Conservation (phyloP, 2,329 filamentous ascomycete genomes). For the Botrytis byssoidea region DNA sequence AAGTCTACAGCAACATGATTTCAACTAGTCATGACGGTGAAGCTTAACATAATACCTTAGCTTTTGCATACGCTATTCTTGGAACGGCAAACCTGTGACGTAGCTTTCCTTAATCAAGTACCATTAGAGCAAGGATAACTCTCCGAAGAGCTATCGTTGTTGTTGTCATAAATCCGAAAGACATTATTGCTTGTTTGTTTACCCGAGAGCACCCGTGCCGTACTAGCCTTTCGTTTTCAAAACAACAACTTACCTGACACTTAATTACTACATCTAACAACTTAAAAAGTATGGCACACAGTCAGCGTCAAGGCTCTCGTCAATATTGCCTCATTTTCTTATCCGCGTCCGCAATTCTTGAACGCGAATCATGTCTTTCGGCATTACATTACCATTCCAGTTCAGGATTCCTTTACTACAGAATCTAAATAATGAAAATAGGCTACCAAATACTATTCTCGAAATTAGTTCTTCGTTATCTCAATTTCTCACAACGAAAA, state of each 20-base stretch:
- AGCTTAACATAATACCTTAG: not conserved
- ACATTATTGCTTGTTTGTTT: not conserved
- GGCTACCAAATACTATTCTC: accelerated
- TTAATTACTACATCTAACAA: not conserved
- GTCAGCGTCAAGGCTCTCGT: not conserved
- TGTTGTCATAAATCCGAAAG: not conserved
- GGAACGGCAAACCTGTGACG: not conserved
- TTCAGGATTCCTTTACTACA: not conserved
- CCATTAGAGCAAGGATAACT: not conserved
- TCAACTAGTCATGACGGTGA: not conserved
- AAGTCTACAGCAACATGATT: not conserved
- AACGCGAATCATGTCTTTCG: not conserved
- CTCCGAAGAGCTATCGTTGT: not conserved
- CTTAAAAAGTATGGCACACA: no score
- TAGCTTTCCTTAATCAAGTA: not conserved
- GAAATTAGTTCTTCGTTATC: not conserved
- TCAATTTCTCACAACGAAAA: not conserved
- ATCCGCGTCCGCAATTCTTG: no score
- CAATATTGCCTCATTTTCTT: accelerated
- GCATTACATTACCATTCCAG: not conserved
- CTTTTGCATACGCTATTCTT: not conserved
- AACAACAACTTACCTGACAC: not conserved
- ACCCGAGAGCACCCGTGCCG: no score
- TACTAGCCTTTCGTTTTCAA: not conserved
- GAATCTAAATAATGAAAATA: not conserved